These are phyloP conservation scores for Plasmopara halstedii DNA, from an alignment of 352 stramenopile species.

Conservation along the genomic window DNA sequence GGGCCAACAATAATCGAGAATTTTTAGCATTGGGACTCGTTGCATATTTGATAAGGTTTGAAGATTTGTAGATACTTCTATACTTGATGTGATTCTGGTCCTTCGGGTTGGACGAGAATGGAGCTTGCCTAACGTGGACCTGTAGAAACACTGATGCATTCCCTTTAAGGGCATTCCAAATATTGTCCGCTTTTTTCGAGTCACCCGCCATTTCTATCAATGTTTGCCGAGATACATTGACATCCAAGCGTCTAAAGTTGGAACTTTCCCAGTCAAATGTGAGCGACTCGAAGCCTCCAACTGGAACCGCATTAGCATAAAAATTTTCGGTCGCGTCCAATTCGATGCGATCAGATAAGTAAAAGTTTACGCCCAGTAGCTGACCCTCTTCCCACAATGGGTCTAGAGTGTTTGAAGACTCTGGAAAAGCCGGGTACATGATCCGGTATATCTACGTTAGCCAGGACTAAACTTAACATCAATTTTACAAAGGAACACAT, in stretches of 20 bases:
- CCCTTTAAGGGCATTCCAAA: slow-evolving; percentile 36
- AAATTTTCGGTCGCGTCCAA: slow-evolving; percentile 46
- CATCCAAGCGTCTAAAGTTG: slow-evolving; percentile 41
- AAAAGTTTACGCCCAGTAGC: slow-evolving; percentile 46
- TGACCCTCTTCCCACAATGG: slow-evolving; percentile 60
- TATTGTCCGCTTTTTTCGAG: slow-evolving; percentile 1
- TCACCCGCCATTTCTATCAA: slow-evolving; percentile 9
- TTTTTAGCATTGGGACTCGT: slow-evolving; percentile 55
- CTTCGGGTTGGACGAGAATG: slow-evolving; percentile 35
- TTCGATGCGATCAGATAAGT: slow-evolving; percentile 36
- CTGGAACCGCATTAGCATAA: slow-evolving; percentile 22
- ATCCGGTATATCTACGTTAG: slow-evolving; percentile 53
- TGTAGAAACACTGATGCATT: slow-evolving; percentile 66
- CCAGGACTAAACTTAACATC: neutral
- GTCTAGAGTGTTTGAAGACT: slow-evolving; percentile 41
- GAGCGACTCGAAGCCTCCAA: slow-evolving; percentile 46
- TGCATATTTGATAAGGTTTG: slow-evolving; percentile 50
- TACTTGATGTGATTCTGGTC: slow-evolving; percentile 40
- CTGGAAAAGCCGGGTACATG: slow-evolving; percentile 57
- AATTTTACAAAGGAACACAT: neutral
- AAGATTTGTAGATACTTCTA: slow-evolving; percentile 56
- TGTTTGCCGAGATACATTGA: slow-evolving; percentile 38
- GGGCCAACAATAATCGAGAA: slow-evolving; percentile 38
- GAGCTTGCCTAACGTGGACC: slow-evolving; percentile 56
- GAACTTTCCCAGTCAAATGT: slow-evolving; percentile 59